Conservation (phyloP, 108 stramenopile species). For the Skeletonema marinoi region DNA sequence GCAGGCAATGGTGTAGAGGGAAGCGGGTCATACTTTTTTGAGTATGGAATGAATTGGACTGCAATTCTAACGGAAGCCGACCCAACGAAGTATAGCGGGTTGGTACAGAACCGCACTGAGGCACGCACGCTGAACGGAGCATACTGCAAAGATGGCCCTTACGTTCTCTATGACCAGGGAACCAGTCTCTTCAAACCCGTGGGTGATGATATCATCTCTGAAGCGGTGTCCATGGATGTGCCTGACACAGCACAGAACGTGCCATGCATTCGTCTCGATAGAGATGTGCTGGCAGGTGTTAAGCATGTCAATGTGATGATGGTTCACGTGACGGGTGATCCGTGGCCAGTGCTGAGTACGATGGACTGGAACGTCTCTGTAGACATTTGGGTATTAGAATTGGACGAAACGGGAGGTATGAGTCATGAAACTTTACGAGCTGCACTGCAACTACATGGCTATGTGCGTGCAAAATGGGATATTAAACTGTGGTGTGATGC, state of each 20-base stretch:
- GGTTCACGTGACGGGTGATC: constrained; percentile 51
- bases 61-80: constrained; percentile 48
- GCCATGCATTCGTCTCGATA: constrained; percentile 42
- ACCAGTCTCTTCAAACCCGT: constrained; percentile 20
- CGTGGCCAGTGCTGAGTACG: constrained; percentile 47
- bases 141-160: constrained; percentile 42
- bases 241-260: constrained; percentile 18
- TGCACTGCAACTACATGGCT: constrained; percentile 45
- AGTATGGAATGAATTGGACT: constrained; percentile 56
- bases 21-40: constrained; percentile 45
- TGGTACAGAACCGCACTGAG: constrained; percentile 34
- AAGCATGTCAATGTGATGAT: constrained; percentile 54
- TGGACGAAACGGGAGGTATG: constrained; percentile 40
- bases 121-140: constrained; percentile 37
- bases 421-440: constrained; percentile 39
- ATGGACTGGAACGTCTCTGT: constrained; percentile 59
- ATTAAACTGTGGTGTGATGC: constrained; percentile 58
- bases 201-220: constrained; percentile 6
- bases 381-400: constrained; percentile 51
- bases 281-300: constrained; percentile 25
- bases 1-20: constrained; percentile 41
- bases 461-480: constrained; percentile 60
- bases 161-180: constrained; percentile 23
- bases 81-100: constrained; percentile 35
- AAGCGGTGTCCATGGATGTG: constrained; percentile 2